A percentile compares a stretch with the other conserved stretches of the same genome.
Evolutionary conservation across 2,329 filamentous ascomycete species (phyloP).

Genomic region (Teratosphaeria epicoccoides): DNA sequence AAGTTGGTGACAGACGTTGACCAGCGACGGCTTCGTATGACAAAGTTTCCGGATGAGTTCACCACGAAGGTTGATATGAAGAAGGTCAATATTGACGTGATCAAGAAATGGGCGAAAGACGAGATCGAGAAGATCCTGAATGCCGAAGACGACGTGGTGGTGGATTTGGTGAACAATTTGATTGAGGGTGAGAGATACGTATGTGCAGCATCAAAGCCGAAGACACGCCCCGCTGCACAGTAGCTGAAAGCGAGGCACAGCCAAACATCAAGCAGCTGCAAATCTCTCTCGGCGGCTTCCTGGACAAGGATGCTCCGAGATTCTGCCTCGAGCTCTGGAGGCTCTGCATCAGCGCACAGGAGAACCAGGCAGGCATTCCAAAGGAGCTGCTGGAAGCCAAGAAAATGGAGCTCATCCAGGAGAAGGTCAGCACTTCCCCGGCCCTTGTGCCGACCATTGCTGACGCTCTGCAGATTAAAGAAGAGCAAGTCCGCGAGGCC

Average conservation of each 20-base stretch:
- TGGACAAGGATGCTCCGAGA: conserved; percentile 76
- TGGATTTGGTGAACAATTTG: conserved; percentile 64
- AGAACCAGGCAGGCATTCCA: conserved; percentile 78
- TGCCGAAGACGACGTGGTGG: conserved; percentile 92
- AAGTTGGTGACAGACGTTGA: conserved; percentile 60
- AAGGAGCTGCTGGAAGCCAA: conserved; percentile 93
- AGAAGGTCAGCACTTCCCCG: conserved; percentile 55
- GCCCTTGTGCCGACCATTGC: not conserved
- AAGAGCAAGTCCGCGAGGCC: conserved; percentile 70
- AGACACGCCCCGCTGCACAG: not conserved
- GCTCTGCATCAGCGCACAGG: conserved; percentile 79
- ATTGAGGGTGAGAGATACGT: conserved; percentile 68
- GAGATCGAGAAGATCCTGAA: conserved; percentile 79
- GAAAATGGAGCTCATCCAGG: conserved; percentile 86
- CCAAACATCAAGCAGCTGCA: conserved; percentile 93
- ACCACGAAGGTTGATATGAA: conserved; percentile 92
- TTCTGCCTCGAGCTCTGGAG: conserved; percentile 96
- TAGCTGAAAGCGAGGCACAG: conserved; percentile 36
- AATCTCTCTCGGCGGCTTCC: conserved; percentile 86
- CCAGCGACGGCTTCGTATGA: conserved; percentile 77
- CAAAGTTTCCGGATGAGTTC: conserved; percentile 90
- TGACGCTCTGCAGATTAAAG: conserved; percentile 53
- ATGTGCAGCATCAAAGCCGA: conserved; percentile 29
- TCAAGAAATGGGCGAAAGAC: conserved; percentile 98
- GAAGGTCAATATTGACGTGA: conserved; percentile 93